Conservation (phyloP, 352 stramenopile genomes). For the Pythium monospermum region DNA sequence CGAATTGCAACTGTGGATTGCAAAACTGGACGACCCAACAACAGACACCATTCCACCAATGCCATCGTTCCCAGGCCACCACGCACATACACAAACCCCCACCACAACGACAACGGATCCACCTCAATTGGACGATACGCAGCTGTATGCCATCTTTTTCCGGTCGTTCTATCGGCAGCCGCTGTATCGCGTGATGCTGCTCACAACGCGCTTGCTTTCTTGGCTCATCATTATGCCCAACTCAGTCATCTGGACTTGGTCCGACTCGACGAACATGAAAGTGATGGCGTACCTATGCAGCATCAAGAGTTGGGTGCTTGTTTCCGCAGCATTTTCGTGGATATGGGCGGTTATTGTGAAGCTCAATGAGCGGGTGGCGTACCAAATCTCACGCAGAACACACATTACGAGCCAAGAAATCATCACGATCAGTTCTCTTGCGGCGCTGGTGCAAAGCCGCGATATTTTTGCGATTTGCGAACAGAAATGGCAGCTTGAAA, state of each 20-base stretch:
- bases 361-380: conserved; percentile 5
- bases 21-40: conserved; percentile 10
- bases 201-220: conserved; percentile 12
- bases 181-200: conserved; percentile 4
- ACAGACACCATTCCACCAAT: background rate
- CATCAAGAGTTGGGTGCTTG: conserved; percentile 15
- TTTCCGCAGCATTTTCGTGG: background rate
- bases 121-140: conserved; percentile 9
- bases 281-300: conserved; percentile 9
- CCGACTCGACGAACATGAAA: conserved; percentile 7
- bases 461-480: conserved; percentile 17
- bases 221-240: conserved; percentile 23
- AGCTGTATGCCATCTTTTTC: conserved; percentile 23
- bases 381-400: conserved; percentile 1
- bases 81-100: no score
- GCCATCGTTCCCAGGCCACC: background rate
- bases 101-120: background rate
- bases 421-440: conserved; percentile 4
- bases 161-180: conserved; percentile 23
- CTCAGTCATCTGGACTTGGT: conserved; percentile 20
- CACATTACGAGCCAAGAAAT: conserved; percentile 13
- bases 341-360: conserved; percentile 3
- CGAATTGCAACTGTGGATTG: conserved; percentile 16
- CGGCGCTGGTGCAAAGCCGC: conserved; percentile 3
- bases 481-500: conserved; percentile 10